Conservation (phyloP, 2,329 filamentous ascomycete genomes). For the Cladophialophora psammophila region DNA sequence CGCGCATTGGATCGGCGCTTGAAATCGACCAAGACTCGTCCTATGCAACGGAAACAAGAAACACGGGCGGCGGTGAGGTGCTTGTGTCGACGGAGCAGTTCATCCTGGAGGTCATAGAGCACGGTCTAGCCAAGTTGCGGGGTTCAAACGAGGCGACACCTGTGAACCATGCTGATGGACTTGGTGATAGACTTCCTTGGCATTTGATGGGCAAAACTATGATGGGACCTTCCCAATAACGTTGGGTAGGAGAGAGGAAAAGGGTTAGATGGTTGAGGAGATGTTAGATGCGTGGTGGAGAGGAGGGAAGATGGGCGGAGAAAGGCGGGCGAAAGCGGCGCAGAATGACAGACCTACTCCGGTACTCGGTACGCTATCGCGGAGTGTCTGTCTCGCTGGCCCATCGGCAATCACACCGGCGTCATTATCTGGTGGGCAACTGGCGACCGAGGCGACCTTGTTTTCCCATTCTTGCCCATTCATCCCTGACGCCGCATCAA, state of each 20-base stretch:
- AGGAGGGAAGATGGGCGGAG: neutral
- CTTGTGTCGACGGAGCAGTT: neutral
- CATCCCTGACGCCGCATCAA: neutral
- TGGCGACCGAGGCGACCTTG: no score
- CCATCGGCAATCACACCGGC: neutral
- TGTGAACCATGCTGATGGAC: no score
- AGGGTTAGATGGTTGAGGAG: neutral
- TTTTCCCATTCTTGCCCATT: neutral
- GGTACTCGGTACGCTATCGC: no score
- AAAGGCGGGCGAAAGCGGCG: constrained; percentile 13
- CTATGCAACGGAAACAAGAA: neutral
- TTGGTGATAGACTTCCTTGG: neutral
- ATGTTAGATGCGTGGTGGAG: neutral
- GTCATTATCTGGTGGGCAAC: neutral
- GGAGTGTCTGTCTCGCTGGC: neutral
- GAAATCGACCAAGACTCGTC: neutral
- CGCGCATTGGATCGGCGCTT: constrained; percentile 8
- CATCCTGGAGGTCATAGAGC: neutral
- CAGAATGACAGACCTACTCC: no score
- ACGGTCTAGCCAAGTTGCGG: constrained; percentile 3
- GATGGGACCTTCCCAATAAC: neutral
- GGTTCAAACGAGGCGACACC: constrained; percentile 2
- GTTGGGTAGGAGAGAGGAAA: neutral
- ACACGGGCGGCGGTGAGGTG: neutral
- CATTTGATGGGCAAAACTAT: neutral